Conservation (phyloP, 495 filamentous ascomycete species). For the Pseudomonodictys pantanalensis region DNA sequence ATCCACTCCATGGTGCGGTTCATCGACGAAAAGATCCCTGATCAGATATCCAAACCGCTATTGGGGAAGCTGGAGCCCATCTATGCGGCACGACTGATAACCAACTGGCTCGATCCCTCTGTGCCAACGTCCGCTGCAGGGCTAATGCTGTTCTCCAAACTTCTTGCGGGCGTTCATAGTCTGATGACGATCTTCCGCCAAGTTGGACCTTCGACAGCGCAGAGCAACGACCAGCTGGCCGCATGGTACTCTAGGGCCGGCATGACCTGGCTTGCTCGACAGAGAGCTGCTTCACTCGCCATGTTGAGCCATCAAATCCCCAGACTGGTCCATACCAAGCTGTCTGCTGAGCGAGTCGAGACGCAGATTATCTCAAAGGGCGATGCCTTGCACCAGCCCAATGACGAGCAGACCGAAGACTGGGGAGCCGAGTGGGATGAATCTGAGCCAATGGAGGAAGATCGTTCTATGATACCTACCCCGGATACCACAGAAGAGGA, state of each 20-base stretch:
- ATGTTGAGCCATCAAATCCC: slow-evolving; percentile 66
- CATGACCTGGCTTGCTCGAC: slow-evolving; percentile 83
- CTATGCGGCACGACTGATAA: slow-evolving; percentile 63
- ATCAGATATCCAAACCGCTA: slow-evolving; percentile 57
- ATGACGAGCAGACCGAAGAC: slow-evolving; percentile 52
- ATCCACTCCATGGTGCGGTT: slow-evolving; percentile 62
- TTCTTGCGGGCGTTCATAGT: slow-evolving; percentile 56
- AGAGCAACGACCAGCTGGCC: too few species aligned
- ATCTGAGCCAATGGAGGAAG: slow-evolving; percentile 50
- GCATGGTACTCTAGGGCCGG: too few species aligned
- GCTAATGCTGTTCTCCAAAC: slow-evolving; percentile 64
- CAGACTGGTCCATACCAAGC: slow-evolving; percentile 58
- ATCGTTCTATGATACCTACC: neutral
- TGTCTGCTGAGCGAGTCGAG: slow-evolving; percentile 76
- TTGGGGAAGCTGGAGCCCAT: slow-evolving; percentile 65
- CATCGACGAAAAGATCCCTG: slow-evolving; percentile 62
- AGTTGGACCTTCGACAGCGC: too few species aligned
- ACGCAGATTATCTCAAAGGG: slow-evolving; percentile 69
- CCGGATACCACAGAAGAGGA: slow-evolving; percentile 51
- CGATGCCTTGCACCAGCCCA: slow-evolving; percentile 61
- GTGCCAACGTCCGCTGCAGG: slow-evolving; percentile 71
- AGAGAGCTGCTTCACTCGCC: slow-evolving; percentile 72
- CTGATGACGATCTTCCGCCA: slow-evolving; percentile 65
- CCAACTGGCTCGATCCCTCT: slow-evolving; percentile 67
- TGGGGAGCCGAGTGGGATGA: slow-evolving; percentile 79